Percentiles rank a stretch among this genome's conserved stretches.
These are phyloP conservation scores for Sporothrix luriei DNA, from an alignment of 2,329 filamentous ascomycete species.

Conservation along the genomic window DNA sequence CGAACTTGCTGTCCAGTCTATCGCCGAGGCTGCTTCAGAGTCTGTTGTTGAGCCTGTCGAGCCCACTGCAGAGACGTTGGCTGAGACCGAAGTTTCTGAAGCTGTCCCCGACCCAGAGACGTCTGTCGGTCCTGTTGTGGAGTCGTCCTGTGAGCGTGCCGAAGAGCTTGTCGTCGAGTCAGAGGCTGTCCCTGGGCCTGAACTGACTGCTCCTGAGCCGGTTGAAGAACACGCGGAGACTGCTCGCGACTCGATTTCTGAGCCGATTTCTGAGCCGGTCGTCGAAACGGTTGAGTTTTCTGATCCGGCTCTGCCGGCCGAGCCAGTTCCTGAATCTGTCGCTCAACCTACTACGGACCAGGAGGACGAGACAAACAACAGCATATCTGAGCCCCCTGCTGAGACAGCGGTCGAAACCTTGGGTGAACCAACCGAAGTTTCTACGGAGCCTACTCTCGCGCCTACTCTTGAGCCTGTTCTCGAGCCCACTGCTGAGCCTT, in stretches of 20 bases:
- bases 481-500: not conserved
- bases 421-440: not conserved
- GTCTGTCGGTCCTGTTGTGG: no score
- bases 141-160: no score
- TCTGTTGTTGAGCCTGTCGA: not conserved
- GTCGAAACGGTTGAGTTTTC: conserved; percentile 19
- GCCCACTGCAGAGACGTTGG: not conserved
- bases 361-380: no score
- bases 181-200: no score
- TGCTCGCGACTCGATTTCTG: no score
- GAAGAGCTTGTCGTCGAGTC: no score
- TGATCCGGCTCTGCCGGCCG: not conserved
- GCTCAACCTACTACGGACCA: no score
- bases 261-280: not conserved
- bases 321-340: conserved; percentile 2
- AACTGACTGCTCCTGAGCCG: no score
- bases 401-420: not conserved
- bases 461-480: not conserved
- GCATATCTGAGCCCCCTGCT: no score
- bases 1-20: conserved; percentile 9
- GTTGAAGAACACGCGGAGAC: no score
- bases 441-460: not conserved
- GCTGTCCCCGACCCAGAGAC: no score
- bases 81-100: not conserved
- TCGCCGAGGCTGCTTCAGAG: conserved; percentile 34